Conservation (phyloP, 2,329 filamentous ascomycete genomes). For the Drechslerella dactyloides region DNA sequence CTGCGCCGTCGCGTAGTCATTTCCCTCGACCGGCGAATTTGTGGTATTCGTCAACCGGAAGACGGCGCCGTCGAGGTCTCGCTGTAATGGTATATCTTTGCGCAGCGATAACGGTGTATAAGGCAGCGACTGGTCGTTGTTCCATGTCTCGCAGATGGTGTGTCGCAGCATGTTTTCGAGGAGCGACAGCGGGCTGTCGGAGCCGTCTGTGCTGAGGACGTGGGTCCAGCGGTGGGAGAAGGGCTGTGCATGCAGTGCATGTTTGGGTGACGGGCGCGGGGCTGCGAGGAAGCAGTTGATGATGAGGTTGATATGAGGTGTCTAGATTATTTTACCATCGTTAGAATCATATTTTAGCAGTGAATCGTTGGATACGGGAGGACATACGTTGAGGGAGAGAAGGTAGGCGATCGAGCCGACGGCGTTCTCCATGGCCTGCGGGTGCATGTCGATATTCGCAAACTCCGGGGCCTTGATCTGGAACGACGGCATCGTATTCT, state of each 20-base stretch:
- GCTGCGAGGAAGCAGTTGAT: slow-evolving; percentile 18
- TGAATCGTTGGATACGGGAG: neutral
- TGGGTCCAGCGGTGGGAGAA: slow-evolving; percentile 27
- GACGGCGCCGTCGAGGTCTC: slow-evolving; percentile 1
- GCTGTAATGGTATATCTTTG: slow-evolving; percentile 31
- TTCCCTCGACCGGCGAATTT: neutral
- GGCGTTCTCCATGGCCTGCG: slow-evolving; percentile 38
- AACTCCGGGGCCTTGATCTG: neutral
- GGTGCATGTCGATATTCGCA: slow-evolving; percentile 25
- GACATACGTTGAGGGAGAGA: slow-evolving; percentile 38
- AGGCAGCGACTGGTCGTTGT: slow-evolving; percentile 16
- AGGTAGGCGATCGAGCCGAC: slow-evolving; percentile 33
- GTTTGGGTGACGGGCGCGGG: neutral
- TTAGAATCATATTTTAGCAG: neutral
- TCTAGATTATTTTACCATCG: neutral
- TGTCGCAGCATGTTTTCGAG: slow-evolving; percentile 36
- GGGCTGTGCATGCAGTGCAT: no score
- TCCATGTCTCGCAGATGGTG: slow-evolving; percentile 39
- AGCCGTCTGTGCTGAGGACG: slow-evolving; percentile 2
- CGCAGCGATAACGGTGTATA: slow-evolving; percentile 29
- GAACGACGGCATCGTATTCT: neutral
- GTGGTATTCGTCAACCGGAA: neutral
- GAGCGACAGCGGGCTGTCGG: slow-evolving; percentile 16
- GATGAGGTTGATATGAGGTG: slow-evolving; percentile 25
- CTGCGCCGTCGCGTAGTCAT: neutral